Evolutionary conservation across 352 stramenopile genomes (phyloP), one percentile per base, ranked within the genome.

Genomic region (Lagenidium sp.): DNA sequence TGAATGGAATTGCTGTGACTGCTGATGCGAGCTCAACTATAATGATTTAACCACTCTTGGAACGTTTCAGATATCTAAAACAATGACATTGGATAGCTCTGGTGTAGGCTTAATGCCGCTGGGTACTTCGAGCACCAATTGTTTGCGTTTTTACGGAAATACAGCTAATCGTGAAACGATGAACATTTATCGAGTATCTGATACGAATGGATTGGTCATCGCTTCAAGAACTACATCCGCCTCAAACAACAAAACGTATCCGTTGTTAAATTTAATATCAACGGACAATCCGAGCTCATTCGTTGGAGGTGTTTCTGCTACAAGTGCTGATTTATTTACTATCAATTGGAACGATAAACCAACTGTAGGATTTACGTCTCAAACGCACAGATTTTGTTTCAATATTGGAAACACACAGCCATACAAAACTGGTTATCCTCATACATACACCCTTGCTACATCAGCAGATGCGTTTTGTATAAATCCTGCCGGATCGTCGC

Each of bases 141-240:
- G 20, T 39, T 18, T 39, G 34, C 34, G 34, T 39, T 39, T 39
- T 18, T 39, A 39, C 20, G 34, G 34, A 11, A 18, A 18, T 8
- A 39, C 34, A 21, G 34, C 34, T 21, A 39, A 39, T 39, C 34
- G 34, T 39, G 34, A 39, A 39, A 39, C 34, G 25, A 43, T 43
- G 37, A 43, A 43, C 37, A 43, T 43, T 43, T 43, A 43, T 30
- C 19, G 37, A 43, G 37, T 39, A 39, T 39, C 34, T 39, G 34
- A 39, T 39, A 39, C 34, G 20, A 39, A 39, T 39, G 34, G 34
- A 39, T 39, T 39, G 34, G 34, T 39, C 34, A 39, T 39, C 34
- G 34, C 34, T 39, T 39, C 34, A 39, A 39, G 34, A 39, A 39
- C 34, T 39, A 39, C 34, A 39, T 39, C 34, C 34, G 34, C 34